These are phyloP conservation scores for Xylariaceae sp. DNA, from an alignment of 2,329 filamentous ascomycete genomes.

Conservation along the genomic window DNA sequence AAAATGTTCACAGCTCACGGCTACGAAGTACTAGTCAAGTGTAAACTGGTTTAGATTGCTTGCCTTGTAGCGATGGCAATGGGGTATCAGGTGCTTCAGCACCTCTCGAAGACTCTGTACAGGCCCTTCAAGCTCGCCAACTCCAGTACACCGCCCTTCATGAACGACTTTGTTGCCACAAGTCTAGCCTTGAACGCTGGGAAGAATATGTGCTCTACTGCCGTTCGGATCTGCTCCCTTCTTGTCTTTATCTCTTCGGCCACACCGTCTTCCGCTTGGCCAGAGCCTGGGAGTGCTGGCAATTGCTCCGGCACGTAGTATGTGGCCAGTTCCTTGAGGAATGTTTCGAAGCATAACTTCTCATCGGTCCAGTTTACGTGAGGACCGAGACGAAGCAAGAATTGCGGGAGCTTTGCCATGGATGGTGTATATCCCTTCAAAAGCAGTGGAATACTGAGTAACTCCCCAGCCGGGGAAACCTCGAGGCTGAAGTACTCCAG, in stretches of 20 bases:
- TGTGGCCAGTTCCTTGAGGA: slow-evolving; percentile 76
- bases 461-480: slow-evolving; percentile 67
- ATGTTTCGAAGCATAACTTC: slow-evolving; percentile 74
- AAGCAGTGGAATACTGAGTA: slow-evolving; percentile 74
- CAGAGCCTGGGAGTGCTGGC: slow-evolving; percentile 36
- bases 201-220: slow-evolving; percentile 81
- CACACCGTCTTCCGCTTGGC: slow-evolving; percentile 31
- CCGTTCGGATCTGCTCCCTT: slow-evolving; percentile 61
- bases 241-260: slow-evolving; percentile 49
- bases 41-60: no score
- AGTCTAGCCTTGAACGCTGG: slow-evolving; percentile 78
- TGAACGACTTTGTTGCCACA: slow-evolving; percentile 70
- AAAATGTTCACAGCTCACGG: no score
- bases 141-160: slow-evolving; percentile 70
- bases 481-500: slow-evolving; percentile 87
- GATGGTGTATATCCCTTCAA: slow-evolving; percentile 83
- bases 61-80: no score
- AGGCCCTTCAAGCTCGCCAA: slow-evolving; percentile 87
- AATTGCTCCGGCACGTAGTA: slow-evolving; percentile 89
- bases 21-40: no score
- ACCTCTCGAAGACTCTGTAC: slow-evolving; percentile 92
- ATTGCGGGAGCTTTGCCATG: slow-evolving; percentile 78
- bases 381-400: slow-evolving; percentile 80
- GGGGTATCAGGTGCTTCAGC: no score
- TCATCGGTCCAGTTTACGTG: slow-evolving; percentile 83